Evolutionary conservation across 2,329 filamentous ascomycete species (phyloP).

Genomic region (Colletotrichum godetiae): DNA sequence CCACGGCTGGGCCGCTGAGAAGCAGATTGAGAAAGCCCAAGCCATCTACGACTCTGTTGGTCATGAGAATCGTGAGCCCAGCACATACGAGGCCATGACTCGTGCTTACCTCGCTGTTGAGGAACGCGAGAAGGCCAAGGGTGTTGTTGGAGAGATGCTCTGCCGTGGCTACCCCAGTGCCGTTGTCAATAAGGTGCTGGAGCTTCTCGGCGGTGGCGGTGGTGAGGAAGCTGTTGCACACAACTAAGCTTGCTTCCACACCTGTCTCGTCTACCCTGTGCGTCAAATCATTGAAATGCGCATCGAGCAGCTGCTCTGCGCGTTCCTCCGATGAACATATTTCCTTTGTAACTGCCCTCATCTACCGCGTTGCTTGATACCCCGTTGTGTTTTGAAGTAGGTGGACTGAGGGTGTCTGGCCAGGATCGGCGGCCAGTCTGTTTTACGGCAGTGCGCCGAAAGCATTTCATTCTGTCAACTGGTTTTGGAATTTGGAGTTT

Average conservation of each 20-base stretch:
- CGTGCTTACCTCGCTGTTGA: conserved; percentile 89
- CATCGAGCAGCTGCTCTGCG: conserved; percentile 23
- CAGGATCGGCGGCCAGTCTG: conserved; percentile 33
- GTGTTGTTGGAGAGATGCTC: conserved; percentile 89
- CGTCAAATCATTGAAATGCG: conserved; percentile 32
- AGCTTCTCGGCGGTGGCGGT: conserved; percentile 77
- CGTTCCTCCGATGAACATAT: conserved; percentile 21
- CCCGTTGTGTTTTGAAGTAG: conserved; percentile 39
- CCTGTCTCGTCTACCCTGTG: conserved; percentile 27
- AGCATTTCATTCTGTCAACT: conserved; percentile 26
- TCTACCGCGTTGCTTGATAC: conserved; percentile 43
- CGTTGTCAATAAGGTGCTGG: conserved; percentile 92
- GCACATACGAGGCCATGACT: conserved; percentile 99
- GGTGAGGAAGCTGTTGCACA: conserved; percentile 51
- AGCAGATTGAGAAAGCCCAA: conserved; percentile 82
- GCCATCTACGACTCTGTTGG: conserved; percentile 84
- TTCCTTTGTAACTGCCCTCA: conserved; percentile 41
- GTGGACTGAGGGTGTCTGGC: conserved; percentile 31
- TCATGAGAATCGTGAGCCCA: conserved; percentile 86
- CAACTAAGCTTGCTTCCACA: conserved; percentile 23
- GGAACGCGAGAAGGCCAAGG: conserved; percentile 79
- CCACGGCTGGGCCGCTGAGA: conserved; percentile 91
- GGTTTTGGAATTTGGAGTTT: conserved; percentile 2
- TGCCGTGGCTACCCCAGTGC: conserved; percentile 90
- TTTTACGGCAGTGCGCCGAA: conserved; percentile 24